Evolutionary conservation across 2,329 filamentous ascomycete genomes (phyloP).

Genomic region (Chrysoporthe cubensis): DNA sequence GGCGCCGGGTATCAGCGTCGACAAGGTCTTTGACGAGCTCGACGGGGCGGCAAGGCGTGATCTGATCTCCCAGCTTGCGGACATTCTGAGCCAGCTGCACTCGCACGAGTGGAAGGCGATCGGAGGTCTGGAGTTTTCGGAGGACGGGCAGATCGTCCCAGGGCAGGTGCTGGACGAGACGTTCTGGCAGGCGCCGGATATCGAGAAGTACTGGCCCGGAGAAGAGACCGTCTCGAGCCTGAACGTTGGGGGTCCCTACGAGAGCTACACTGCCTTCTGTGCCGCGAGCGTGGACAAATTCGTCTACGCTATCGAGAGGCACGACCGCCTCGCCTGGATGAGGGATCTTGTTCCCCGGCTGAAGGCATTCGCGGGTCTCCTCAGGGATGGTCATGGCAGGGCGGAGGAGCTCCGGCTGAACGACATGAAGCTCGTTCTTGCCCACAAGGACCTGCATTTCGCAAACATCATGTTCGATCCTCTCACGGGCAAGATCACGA

Average conservation of each 20-base stretch:
- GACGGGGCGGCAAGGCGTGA: conserved; percentile 26
- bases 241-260: conserved; percentile 36
- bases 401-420: conserved; percentile 29
- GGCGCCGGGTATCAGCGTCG: conserved; percentile 35
- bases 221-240: conserved; percentile 33
- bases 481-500: conserved; percentile 35
- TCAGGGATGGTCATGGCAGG: conserved; percentile 4
- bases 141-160: conserved; percentile 23
- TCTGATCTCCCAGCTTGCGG: conserved; percentile 38
- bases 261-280: conserved; percentile 36
- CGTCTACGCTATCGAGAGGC: conserved; percentile 35
- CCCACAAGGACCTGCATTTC: conserved; percentile 45
- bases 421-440: conserved; percentile 33
- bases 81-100: conserved; percentile 39
- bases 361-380: conserved; percentile 30
- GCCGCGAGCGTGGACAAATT: conserved; percentile 35
- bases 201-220: conserved; percentile 35
- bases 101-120: conserved; percentile 33
- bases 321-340: conserved; percentile 35
- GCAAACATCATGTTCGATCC: conserved; percentile 42
- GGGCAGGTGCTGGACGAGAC: conserved; percentile 41
- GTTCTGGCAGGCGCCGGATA: conserved; percentile 41
- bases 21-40: conserved; percentile 36
- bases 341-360: conserved; percentile 37
- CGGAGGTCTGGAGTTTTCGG: conserved; percentile 35